Conservation (phyloP, 2,329 filamentous ascomycete genomes). For the Ceratocystiopsis minuta region DNA sequence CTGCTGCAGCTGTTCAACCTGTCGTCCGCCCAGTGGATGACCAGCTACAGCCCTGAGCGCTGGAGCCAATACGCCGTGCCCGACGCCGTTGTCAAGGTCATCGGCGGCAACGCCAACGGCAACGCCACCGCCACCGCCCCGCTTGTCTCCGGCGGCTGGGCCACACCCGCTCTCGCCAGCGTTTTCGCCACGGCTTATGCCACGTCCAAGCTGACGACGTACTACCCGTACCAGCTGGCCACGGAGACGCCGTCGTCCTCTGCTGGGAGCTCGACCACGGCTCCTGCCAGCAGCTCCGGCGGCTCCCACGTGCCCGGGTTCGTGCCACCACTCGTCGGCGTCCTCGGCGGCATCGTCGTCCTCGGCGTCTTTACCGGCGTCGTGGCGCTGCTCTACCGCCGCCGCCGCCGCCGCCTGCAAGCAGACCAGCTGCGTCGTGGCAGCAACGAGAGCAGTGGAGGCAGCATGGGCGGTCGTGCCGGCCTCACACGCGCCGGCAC, state of each 20-base stretch:
- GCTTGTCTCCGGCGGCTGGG: constrained; percentile 34
- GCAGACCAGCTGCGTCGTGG: no score
- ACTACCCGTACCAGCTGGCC: constrained; percentile 38
- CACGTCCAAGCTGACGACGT: constrained; percentile 35
- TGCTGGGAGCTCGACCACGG: no score
- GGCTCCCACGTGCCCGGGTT: constrained; percentile 27
- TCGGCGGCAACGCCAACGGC: constrained; percentile 49
- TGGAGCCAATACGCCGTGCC: constrained; percentile 55
- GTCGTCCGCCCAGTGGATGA: constrained; percentile 49
- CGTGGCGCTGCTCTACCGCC: constrained; percentile 33
- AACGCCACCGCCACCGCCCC: constrained; percentile 54
- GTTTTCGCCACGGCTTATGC: constrained; percentile 40
- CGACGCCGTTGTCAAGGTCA: constrained; percentile 38
- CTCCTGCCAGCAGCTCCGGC: constrained; percentile 6
- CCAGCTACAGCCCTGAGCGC: constrained; percentile 46
- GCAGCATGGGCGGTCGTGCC: background rate
- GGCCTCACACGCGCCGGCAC: constrained; percentile 11
- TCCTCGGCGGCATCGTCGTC: constrained; percentile 39
- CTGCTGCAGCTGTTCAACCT: constrained; percentile 55
- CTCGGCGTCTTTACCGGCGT: constrained; percentile 30
- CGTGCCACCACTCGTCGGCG: constrained; percentile 43
- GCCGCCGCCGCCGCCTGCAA: constrained; percentile 22
- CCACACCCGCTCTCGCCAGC: constrained; percentile 24
- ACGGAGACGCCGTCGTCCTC: constrained; percentile 4
- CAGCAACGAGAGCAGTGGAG: background rate